Evolutionary conservation across 176 grass and related monocot genomes (phyloP).

Genomic region (Zoysia pacifica): DNA sequence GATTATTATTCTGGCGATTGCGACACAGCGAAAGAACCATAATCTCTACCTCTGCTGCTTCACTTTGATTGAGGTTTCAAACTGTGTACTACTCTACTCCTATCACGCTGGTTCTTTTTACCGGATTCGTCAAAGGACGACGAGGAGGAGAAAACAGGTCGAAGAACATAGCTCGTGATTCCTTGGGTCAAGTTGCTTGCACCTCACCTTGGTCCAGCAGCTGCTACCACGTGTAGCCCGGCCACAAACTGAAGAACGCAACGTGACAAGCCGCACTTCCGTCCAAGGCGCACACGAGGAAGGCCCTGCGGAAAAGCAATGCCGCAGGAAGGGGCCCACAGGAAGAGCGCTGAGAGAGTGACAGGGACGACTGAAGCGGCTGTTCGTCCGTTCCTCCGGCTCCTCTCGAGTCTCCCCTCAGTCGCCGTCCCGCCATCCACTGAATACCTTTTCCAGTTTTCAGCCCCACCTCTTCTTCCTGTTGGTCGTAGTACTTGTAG

Average conservation of each 20-base stretch:
- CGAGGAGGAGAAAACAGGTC: no score
- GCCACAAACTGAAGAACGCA: background rate
- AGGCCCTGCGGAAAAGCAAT: background rate
- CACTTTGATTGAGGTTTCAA: background rate
- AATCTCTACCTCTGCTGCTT: background rate
- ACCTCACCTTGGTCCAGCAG: background rate
- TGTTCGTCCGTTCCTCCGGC: conserved; percentile 37
- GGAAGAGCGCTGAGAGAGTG: conserved; percentile 7
- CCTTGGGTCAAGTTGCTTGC: background rate
- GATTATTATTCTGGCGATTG: background rate
- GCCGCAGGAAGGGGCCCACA: conserved; percentile 15
- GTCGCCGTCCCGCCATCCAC: background rate
- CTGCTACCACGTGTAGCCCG: conserved; percentile 5
- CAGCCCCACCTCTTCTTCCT: background rate
- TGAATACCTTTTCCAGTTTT: background rate
- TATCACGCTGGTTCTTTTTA: background rate
- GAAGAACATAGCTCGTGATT: background rate
- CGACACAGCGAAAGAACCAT: background rate
- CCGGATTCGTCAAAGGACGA: background rate
- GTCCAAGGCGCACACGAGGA: background rate
- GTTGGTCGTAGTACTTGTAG: background rate
- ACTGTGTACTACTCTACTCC: background rate
- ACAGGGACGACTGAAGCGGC: conserved; percentile 36
- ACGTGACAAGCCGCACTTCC: conserved; percentile 3
- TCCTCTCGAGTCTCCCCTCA: no score